Percentiles rank a stretch among this genome's conserved stretches.
Conservation (phyloP, 2,329 filamentous ascomycete species). For the Pyrenophora teres region DNA sequence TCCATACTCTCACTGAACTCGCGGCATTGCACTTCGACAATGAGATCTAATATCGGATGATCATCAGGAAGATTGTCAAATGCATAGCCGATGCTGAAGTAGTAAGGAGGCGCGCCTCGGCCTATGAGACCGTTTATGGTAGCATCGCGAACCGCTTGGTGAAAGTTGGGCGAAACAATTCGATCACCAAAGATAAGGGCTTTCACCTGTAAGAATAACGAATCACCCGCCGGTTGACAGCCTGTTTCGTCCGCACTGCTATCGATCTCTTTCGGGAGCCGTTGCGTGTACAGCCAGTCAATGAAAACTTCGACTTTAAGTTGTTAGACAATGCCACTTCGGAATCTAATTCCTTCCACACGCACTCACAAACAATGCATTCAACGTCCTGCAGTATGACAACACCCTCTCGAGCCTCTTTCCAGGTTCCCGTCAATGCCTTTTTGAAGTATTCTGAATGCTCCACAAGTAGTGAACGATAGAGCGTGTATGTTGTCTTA, state of each 20-base stretch:
- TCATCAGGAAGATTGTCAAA: slow-evolving; percentile 10
- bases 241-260: not conserved
- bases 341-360: too few relatives aligned
- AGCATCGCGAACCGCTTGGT: not conserved
- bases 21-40: slow-evolving; percentile 17
- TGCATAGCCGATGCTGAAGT: slow-evolving; percentile 6
- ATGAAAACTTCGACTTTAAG: slow-evolving; percentile 17
- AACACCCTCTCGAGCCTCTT: slow-evolving; percentile 13
- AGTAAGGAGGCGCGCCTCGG: not conserved
- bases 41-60: slow-evolving; percentile 4
- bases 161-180: slow-evolving; percentile 2
- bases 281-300: slow-evolving; percentile 20
- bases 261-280: not conserved
- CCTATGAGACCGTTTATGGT: not conserved
- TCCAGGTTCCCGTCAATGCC: slow-evolving; percentile 16
- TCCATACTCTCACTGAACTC: accelerated
- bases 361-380: slow-evolving; percentile 2
- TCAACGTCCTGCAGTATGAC: slow-evolving; percentile 19
- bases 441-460: slow-evolving; percentile 26
- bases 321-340: not conserved
- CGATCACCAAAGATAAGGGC: slow-evolving; percentile 7
- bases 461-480: slow-evolving; percentile 15
- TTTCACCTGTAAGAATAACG: not conserved
- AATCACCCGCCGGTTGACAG: too few relatives aligned
- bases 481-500: slow-evolving; percentile 10